Conservation (phyloP, 2,329 filamentous ascomycete species). For the Taxawa tesnikishii region DNA sequence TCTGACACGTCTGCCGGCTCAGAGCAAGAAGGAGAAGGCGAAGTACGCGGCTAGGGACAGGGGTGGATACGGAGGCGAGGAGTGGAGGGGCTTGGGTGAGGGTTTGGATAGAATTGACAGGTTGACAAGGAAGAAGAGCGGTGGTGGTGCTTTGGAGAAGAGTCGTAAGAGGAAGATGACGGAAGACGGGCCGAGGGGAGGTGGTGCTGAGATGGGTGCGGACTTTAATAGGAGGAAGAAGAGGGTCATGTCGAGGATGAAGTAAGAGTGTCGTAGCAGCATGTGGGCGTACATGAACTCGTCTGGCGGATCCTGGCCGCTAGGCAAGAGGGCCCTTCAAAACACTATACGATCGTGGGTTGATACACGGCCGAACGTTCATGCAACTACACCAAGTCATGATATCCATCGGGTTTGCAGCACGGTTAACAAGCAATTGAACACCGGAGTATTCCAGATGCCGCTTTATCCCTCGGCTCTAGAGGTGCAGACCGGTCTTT, state of each 20-base stretch:
- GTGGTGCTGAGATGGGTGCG: slow-evolving; percentile 15
- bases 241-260: slow-evolving; percentile 8
- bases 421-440: too few species aligned
- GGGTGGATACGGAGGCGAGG: slow-evolving; percentile 75
- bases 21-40: slow-evolving; percentile 71
- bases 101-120: slow-evolving; percentile 77
- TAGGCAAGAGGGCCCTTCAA: too few species aligned
- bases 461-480: too few species aligned
- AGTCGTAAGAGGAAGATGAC: slow-evolving; percentile 69
- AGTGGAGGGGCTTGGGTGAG: slow-evolving; percentile 77
- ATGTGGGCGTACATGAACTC: too few species aligned
- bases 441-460: too few species aligned
- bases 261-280: slow-evolving; percentile 1
- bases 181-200: slow-evolving; percentile 61
- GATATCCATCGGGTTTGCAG: too few species aligned
- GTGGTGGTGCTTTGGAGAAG: slow-evolving; percentile 57
- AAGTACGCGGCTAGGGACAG: slow-evolving; percentile 42
- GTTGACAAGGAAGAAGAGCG: slow-evolving; percentile 59
- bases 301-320: too few species aligned
- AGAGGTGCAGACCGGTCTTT: too few species aligned
- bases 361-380: too few species aligned
- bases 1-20: slow-evolving; percentile 73
- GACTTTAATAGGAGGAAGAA: slow-evolving; percentile 11
- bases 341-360: too few species aligned
- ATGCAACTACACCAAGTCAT: too few species aligned